Conservation (phyloP, 2,329 filamentous ascomycete genomes). For the Cryphonectria naterciae region DNA sequence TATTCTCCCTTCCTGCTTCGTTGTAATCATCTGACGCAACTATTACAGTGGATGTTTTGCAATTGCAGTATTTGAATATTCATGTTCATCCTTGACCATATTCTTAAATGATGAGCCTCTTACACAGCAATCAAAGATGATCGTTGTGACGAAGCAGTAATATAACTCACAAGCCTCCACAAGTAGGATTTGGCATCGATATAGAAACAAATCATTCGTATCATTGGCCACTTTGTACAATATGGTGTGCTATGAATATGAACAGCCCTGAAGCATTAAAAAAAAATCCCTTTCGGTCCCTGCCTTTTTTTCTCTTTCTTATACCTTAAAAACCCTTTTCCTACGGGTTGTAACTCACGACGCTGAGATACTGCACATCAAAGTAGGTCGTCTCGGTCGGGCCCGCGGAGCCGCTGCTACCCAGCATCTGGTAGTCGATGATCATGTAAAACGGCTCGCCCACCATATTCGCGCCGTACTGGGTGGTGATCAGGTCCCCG, state of each 20-base stretch:
- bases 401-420: slow-evolving; percentile 30
- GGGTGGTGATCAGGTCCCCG: slow-evolving; percentile 48
- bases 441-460: slow-evolving; percentile 46
- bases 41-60: too few species aligned
- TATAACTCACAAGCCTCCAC: background rate
- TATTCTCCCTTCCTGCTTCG: too few species aligned
- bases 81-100: too few species aligned
- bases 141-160: background rate
- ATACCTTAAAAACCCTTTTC: too few species aligned
- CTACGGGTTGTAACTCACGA: slow-evolving; percentile 31
- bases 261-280: background rate
- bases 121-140: background rate
- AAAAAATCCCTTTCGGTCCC: background rate
- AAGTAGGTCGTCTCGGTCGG: slow-evolving; percentile 30
- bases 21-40: too few species aligned
- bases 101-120: background rate
- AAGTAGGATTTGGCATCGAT: background rate
- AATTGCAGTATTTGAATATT: too few species aligned
- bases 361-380: slow-evolving; percentile 31
- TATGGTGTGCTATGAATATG: background rate
- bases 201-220: background rate
- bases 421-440: slow-evolving; percentile 33
- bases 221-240: background rate
- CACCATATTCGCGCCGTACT: slow-evolving; percentile 51
- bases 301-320: background rate